Evolutionary conservation across 2,329 filamentous ascomycete genomes (phyloP).

Genomic region (Didymella glomerata): DNA sequence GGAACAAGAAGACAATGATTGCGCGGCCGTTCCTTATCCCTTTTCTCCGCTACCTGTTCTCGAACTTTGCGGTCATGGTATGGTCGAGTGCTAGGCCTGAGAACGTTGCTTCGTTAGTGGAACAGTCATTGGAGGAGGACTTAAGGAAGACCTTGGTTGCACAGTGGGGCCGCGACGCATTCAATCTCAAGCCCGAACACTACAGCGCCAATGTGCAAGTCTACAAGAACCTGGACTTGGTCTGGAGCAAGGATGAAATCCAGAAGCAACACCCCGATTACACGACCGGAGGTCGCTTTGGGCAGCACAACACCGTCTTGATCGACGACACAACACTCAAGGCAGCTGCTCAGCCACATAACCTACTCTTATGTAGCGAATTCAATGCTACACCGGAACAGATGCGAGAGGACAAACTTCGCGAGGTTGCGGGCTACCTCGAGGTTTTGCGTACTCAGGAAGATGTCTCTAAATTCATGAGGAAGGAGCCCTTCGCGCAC

Average conservation of each 20-base stretch:
- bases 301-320: constrained; percentile 86
- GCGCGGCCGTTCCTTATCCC: constrained; percentile 70
- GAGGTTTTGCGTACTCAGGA: constrained; percentile 60
- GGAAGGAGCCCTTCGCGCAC: constrained; percentile 44
- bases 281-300: constrained; percentile 64
- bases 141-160: constrained; percentile 68
- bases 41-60: constrained; percentile 79
- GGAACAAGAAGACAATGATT: constrained; percentile 61
- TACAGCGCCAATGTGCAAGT: constrained; percentile 79
- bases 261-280: constrained; percentile 54
- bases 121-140: constrained; percentile 66
- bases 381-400: constrained; percentile 64
- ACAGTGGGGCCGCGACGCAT: constrained; percentile 79
- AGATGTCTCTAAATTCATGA: constrained; percentile 71
- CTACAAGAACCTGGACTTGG: constrained; percentile 80
- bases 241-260: constrained; percentile 69
- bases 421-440: constrained; percentile 62
- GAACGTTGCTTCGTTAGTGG: constrained; percentile 76
- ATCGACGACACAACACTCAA: constrained; percentile 88
- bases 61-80: constrained; percentile 80
- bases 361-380: constrained; percentile 81
- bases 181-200: constrained; percentile 71
- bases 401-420: constrained; percentile 56
- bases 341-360: constrained; percentile 81
- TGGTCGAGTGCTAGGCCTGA: constrained; percentile 85